Evolutionary conservation across 2,329 filamentous ascomycete genomes (phyloP).

Genomic region (Ophiostoma sp.): DNA sequence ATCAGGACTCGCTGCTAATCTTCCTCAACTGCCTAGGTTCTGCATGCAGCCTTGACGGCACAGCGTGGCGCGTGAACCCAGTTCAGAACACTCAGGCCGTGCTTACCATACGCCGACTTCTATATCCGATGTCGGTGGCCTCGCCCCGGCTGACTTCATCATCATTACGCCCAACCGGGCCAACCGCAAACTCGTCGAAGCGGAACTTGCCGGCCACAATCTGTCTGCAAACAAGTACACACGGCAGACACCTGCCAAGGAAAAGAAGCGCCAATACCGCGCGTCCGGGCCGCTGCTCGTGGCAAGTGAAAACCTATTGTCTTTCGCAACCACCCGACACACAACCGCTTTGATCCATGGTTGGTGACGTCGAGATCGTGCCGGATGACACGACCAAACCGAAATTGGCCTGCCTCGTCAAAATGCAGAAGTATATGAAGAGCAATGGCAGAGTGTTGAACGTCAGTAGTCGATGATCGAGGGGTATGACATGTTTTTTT

Average conservation of each 20-base stretch:
- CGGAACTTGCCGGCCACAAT: background rate
- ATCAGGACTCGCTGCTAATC: too few species aligned
- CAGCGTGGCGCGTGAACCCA: too few species aligned
- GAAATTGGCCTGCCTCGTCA: background rate
- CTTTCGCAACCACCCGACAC: background rate
- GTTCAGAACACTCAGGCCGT: too few species aligned
- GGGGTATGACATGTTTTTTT: too few species aligned
- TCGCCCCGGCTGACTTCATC: background rate
- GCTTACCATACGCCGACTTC: too few species aligned
- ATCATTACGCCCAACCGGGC: background rate
- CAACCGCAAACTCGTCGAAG: background rate
- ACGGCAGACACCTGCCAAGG: background rate
- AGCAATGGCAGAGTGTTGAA: background rate
- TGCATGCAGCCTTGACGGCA: too few species aligned
- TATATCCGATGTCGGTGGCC: background rate
- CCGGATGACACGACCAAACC: background rate
- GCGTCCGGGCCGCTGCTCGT: background rate
- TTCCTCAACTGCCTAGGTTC: too few species aligned
- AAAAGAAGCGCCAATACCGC: background rate
- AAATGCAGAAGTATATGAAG: background rate
- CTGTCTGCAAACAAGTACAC: background rate
- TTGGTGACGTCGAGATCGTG: background rate
- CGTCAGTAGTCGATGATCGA: too few species aligned
- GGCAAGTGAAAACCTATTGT: background rate
- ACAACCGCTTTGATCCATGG: background rate